Evolutionary conservation across 2,329 filamentous ascomycete species (phyloP), one percentile per base, ranked within the genome.

Genomic region (Stagonosporopsis rhizophila): DNA sequence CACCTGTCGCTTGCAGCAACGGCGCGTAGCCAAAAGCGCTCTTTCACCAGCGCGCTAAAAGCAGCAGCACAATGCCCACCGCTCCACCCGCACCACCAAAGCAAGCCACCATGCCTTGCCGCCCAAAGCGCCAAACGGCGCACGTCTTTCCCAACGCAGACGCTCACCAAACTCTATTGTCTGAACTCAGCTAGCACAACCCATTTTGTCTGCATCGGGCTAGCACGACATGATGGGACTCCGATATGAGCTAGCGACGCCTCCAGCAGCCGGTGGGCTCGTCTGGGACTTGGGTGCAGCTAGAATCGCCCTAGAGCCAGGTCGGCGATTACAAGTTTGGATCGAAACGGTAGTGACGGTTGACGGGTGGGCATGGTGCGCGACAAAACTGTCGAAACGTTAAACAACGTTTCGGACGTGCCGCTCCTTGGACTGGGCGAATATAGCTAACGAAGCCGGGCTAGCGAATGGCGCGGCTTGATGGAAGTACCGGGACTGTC

Each of bases 311-410:
- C 53, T 52, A 52, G 25, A 42, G 37, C 1, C 9, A 27, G 53
- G 53, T 56, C 47, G 53, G 53, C 53, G 53, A 56, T 38, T 44
- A 48, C 37, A 56, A 52, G 30, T 42, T 40, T 47, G 53, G 32
- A 52, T 56, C 30, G 38, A 47, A 56, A 56, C 47, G 53, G 53
- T 56, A 40, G 44, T 47, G 53, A 56, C 47, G 53, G 47, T 51
- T 56, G 53, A 56, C 42, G 42, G 42, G 17, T 20, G 42, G 28
- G 47, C 46, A n/a, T 46, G 27, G 41, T 46, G 41, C 53, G 38
- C 42, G 48, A 47, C 47, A 35, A 50, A 44, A 19, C 41, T 23
- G 42, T 46, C 41, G 46, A 56, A 52, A 56, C 53, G 48, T 52
- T 48, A 35, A 38, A 32, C 32, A 52, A 46, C 47, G 53, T 56